These are phyloP conservation scores for Thelonectria discophora DNA, from an alignment of 2,329 filamentous ascomycete species.

Conservation along the genomic window DNA sequence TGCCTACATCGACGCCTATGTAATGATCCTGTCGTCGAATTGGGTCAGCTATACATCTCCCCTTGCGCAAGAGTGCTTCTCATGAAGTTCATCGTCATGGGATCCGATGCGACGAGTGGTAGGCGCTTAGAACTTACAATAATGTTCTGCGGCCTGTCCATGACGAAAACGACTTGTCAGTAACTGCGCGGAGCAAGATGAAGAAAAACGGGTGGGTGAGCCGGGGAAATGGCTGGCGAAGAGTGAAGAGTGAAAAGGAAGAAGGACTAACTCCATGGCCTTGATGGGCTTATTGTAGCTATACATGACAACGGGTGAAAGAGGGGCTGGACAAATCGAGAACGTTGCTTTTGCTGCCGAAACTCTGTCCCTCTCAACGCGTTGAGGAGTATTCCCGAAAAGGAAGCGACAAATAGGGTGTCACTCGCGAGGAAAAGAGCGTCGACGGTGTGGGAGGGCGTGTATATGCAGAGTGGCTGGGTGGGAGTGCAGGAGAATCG, in stretches of 20 bases:
- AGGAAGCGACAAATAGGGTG: constrained; percentile 30
- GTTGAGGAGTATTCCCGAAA: constrained; percentile 32
- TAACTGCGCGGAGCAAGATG: constrained; percentile 18
- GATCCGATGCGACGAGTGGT: constrained; percentile 4
- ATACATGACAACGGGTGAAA: constrained; percentile 42
- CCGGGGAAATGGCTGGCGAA: constrained; percentile 11
- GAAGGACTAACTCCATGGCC: constrained; percentile 49
- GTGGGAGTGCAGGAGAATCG: constrained; percentile 16
- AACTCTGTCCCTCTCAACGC: constrained; percentile 26
- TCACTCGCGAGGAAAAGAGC: constrained; percentile 32
- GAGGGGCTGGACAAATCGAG: constrained; percentile 13
- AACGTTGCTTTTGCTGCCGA: constrained; percentile 29
- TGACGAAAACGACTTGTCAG: constrained; percentile 29
- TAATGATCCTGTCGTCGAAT: constrained; percentile 61
- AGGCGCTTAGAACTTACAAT: constrained; percentile 40
- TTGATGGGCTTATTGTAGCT: constrained; percentile 50
- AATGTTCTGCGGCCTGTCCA: constrained; percentile 48
- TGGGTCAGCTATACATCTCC: constrained; percentile 26
- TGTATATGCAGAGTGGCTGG: constrained; percentile 12
- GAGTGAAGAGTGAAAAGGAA: constrained; percentile 5
- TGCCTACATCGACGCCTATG: constrained; percentile 95
- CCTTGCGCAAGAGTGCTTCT: constrained; percentile 1
- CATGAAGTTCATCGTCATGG: constrained; percentile 13
- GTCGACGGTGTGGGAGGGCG: constrained; percentile 32
- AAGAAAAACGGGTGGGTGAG: constrained; percentile 11